Base-by-base conservation (phyloP, 1,284 basidiomycete genomes). In the Trametes pubescens region DNA sequence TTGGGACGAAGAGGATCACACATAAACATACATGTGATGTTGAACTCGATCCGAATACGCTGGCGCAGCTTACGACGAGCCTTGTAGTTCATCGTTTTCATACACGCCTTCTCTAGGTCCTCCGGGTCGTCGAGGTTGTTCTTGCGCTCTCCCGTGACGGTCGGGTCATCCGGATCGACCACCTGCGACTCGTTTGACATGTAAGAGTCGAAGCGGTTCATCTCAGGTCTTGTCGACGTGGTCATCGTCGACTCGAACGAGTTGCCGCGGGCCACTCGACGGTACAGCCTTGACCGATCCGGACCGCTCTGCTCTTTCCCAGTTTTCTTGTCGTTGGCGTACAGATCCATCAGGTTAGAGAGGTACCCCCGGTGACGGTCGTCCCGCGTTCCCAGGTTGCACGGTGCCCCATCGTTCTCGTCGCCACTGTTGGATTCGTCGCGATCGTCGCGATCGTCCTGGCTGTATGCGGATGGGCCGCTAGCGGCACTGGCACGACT, bases 21-120 rank as follows among this genome's bases (percentile, higher is more conserved):
- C 46, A 9, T 46, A 54, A 61, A 58, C 82, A 72, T 71, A 90
- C 90, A 86, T 37, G 86, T 83, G 54, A 90, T 80, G 70, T 91
- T 91, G 73, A 87, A 91, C 70, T 91, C 86, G 63, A 91, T 91
- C 65, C 80, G 84, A 62, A 87, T 81, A 32, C 83, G 82, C 72
- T 84, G 83, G 13, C 84, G 79, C 67, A 88, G 82, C 73, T 91
- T 91, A 64, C 87, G 80, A 24, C 89, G 84, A 49, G 82, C 75
- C 65, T 81, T 83, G 73, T 91, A 91, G 68, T 84, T 84, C 88
- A 91, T 88, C 62, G 83, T 79, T 37, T 83, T 82, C 44, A 88
- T 76, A 53, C 78, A 79, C 59, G 84, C 83, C 63, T 82, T 84
- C 73, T 87, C 86, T 11, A 88, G 74, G 62, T 90, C 88, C 56